Evolutionary conservation across 306 rosid species (phyloP), one percentile per base, ranked within the genome.

Genomic region (Mucuna pruriens): DNA sequence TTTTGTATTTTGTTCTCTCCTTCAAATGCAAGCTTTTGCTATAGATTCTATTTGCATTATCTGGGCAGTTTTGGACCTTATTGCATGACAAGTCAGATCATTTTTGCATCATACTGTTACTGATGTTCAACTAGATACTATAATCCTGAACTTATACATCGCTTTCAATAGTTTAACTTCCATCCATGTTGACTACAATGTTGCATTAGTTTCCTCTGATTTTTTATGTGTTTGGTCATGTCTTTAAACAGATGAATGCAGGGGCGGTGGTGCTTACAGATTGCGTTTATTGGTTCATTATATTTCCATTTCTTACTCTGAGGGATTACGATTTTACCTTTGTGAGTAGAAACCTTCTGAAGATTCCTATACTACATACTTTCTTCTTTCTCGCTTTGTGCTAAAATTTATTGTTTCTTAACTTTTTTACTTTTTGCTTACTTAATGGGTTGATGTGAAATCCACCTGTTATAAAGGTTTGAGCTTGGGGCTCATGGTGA

Each of bases 261-360:
- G 97, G 97, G 60, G 88, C 92, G 9, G 97, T 93, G 83, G 74
- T 89, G 89, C 87, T 91, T 55, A 93, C 92, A 38, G 96, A 93
- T 82, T 62, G 68, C 49, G 26, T 93, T 55, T 89, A 85, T 73
- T 93, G 97, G 96, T 3, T 81, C 67, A 26, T 93, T 64, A 88
- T 93, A 55, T 89, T 89, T 84, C 96, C 96, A 3, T 88, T 93
- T 72, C 87, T 93, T 78, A 84, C 91, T 63, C 48, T 83, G 91
- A 83, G 60, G 85, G 90, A 89, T 65, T 89, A 88, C 66, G 74
- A 85, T 63, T 58, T 86, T 58, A 86, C 13, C 85, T 49, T 88
- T 55, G 96, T 93, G 85, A 89, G 96, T 89, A 63, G 22, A 44
- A 26, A 52, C 39, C 39, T 38, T 81, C 58, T 22, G 9, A 38